Base-by-base conservation (phyloP, 805 yeast species). In the Sugiyamaella qingdaonensis region DNA sequence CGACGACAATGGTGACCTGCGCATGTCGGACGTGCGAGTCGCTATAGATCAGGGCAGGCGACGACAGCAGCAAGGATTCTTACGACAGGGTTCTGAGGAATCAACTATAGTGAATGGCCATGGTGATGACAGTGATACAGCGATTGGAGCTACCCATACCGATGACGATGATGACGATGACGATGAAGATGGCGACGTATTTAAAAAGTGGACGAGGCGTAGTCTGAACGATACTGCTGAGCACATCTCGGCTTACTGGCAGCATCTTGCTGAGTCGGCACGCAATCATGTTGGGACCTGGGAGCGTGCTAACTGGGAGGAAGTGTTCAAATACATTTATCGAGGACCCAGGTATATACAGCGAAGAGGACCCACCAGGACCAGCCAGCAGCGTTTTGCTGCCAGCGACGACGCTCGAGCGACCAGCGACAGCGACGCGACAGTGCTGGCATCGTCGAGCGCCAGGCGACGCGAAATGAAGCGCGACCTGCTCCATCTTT, bases 231-330 rank as follows among this genome's bases (percentile, higher is more conserved):
- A 50, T 24, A 43, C 57, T 3, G 57, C 62, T 1, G 59, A 53
- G 48, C 49, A 57, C 37, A 59, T 59, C 27, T 52, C 61, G 2
- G 36, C 49, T 10, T 55, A 56, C 46, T 16, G 58, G 16, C 33
- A 52, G 16, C 56, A 54, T 16, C 37, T 58, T 5, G 54, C 61
- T 1, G 51, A 48, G 24, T 52, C 51, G 43, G 63, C 63, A 19
- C 35, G 59, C 10, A 51, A 56, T 34, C 43, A 46, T 18, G 48
- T 48, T 27, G 34, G 55, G 18, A 54, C 59, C 29, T 50, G 54
- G 55, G 55, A 52, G 35, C 46, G 56, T n/a, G 47, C 55, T 32
- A 56, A 48, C 37, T 58, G 61, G 61, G 61, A 58, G 11, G 61
- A 57, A 4, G 55, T 57, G 9, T 41, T 57, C 19, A 48, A 54